These are phyloP conservation scores for Magnusiomyces fungicola DNA, from an alignment of 1,139 yeast genomes.

Conservation along the genomic window DNA sequence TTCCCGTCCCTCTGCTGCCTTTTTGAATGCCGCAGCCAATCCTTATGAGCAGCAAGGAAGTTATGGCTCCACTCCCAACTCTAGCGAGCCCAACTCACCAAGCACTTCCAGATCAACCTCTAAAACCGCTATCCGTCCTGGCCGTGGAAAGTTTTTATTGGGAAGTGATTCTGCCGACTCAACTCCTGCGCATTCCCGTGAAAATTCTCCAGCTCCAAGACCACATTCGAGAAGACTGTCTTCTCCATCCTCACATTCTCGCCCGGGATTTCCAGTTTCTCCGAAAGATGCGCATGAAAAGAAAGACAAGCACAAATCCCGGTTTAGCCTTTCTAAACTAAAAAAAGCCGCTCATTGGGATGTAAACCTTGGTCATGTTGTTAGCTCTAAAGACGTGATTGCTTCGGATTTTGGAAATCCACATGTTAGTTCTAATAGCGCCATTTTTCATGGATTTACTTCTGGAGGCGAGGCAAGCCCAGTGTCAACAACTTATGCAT, in stretches of 20 bases:
- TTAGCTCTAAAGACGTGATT: slow-evolving; percentile 8
- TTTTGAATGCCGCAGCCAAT: slow-evolving; percentile 7
- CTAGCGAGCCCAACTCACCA: slow-evolving; percentile 2
- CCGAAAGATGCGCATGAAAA: slow-evolving; percentile 1
- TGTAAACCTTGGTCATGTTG: slow-evolving; percentile 12
- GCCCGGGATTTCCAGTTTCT: slow-evolving; percentile 10
- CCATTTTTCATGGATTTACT: no score
- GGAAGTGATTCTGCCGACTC: slow-evolving; percentile 5
- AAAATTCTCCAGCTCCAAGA: slow-evolving; percentile 23
- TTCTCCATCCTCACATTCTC: slow-evolving; percentile 18
- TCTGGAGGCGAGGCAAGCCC: no score
- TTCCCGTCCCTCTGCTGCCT: slow-evolving; percentile 11
- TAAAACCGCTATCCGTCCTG: slow-evolving; percentile 8
- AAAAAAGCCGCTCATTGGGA: slow-evolving; percentile 13
- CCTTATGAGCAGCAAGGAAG: slow-evolving; percentile 1
- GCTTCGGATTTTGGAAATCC: no score
- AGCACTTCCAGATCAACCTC: slow-evolving; percentile 11
- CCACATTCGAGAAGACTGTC: slow-evolving; percentile 34
- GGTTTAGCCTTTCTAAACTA: slow-evolving; percentile 12
- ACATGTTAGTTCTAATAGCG: no score
- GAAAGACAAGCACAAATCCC: slow-evolving; percentile 10
- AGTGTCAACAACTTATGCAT: no score
- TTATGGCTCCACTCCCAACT: background rate
- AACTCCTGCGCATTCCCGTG: slow-evolving; percentile 18
- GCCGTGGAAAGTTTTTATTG: slow-evolving; percentile 10